Conservation (phyloP, 306 rosid genomes). For the Elaeagnus macrophylla region DNA sequence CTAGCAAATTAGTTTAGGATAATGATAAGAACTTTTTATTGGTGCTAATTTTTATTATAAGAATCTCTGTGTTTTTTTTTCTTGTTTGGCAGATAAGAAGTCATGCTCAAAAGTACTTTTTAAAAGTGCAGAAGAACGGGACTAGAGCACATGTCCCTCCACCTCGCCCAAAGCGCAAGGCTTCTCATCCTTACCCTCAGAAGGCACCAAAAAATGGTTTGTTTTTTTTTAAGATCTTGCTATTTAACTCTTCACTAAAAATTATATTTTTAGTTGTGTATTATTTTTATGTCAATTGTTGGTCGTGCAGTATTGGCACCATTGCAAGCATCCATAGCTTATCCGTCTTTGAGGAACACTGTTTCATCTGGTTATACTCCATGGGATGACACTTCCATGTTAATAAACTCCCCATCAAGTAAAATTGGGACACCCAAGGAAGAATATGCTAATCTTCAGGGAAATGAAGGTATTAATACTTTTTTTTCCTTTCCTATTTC, state of each 20-base stretch:
- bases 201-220: slow-evolving; percentile 83
- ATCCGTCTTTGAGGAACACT: slow-evolving; percentile 47
- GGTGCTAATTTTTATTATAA: slow-evolving; percentile 1
- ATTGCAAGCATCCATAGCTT: slow-evolving; percentile 59
- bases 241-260: slow-evolving; percentile 16
- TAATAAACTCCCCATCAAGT: slow-evolving; percentile 37
- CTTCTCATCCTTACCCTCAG: slow-evolving; percentile 90
- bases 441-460: slow-evolving; percentile 39
- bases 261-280: slow-evolving; percentile 7
- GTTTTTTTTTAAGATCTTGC: slow-evolving; percentile 5
- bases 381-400: slow-evolving; percentile 64
- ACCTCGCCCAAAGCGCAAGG: slow-evolving; percentile 94
- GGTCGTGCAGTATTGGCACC: slow-evolving; percentile 59
- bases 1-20: neutral
- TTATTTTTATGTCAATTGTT: slow-evolving; percentile 21
- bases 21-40: neutral
- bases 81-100: slow-evolving; percentile 96
- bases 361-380: slow-evolving; percentile 43
- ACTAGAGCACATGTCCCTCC: slow-evolving; percentile 90
- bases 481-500: slow-evolving; percentile 8
- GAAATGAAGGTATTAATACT: slow-evolving; percentile 49
- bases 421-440: slow-evolving; percentile 35
- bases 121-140: slow-evolving; percentile 85
- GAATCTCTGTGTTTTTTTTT: neutral
- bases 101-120: slow-evolving; percentile 88